Evolutionary conservation across 2,329 filamentous ascomycete genomes (phyloP).

Genomic region (Aspergillus hortae): DNA sequence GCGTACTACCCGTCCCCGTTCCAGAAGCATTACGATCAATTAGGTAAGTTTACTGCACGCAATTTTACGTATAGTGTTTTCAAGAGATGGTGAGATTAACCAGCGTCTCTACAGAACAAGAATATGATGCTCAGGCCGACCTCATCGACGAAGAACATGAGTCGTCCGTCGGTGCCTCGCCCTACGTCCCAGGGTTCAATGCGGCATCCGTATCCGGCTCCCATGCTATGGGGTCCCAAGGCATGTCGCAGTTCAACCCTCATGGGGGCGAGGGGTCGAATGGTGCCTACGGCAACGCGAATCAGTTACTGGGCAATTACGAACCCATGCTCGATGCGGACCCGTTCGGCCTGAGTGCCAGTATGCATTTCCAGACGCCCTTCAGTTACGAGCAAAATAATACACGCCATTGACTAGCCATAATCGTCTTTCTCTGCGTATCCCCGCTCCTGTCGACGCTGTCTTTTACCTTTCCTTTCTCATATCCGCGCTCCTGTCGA

Average conservation of each 20-base stretch:
- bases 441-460: conserved; percentile 1
- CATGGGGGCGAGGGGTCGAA: conserved; percentile 35
- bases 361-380: conserved; percentile 89
- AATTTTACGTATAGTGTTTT: conserved; percentile 32
- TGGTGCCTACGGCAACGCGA: conserved; percentile 43
- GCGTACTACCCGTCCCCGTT: conserved; percentile 81
- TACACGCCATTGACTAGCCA: conserved; percentile 26
- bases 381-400: conserved; percentile 53
- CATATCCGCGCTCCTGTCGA: conserved; percentile 1
- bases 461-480: conserved; percentile 8
- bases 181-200: conserved; percentile 57
- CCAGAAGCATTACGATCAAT: conserved; percentile 90
- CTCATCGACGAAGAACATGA: conserved; percentile 80
- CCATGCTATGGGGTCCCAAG: conserved; percentile 38
- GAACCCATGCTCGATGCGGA: conserved; percentile 89
- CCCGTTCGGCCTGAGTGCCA: conserved; percentile 87
- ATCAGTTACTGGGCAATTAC: conserved; percentile 63
- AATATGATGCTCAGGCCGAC: conserved; percentile 87
- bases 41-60: conserved; percentile 69
- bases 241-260: conserved; percentile 39
- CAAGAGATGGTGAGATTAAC: neutral
- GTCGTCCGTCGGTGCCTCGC: conserved; percentile 65
- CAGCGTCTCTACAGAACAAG: conserved; percentile 70
- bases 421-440: neutral
- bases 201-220: conserved; percentile 42